Conservation (phyloP, 345 rosid species). For the Lumnitzera littorea region DNA sequence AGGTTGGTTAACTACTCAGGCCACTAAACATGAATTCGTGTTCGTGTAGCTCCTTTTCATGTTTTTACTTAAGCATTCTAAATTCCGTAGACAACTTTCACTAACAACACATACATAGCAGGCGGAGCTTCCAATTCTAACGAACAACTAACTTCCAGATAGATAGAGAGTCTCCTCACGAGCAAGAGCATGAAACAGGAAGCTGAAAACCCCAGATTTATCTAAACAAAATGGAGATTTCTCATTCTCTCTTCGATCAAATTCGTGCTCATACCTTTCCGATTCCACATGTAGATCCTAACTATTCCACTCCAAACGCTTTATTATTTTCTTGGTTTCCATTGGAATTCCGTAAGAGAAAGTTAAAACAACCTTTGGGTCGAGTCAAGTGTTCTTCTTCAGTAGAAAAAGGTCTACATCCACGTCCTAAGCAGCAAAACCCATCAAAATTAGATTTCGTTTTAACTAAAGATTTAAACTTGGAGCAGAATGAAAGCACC, state of each 20-base stretch:
- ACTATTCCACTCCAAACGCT: conserved; percentile 12
- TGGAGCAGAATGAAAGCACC: conserved; percentile 11
- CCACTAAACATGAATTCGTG: too few species aligned
- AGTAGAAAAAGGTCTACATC: conserved; percentile 39
- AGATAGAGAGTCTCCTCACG: background rate
- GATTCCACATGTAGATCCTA: conserved; percentile 14
- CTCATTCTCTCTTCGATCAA: conserved; percentile 24
- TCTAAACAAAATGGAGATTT: conserved; percentile 7
- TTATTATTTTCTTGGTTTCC: conserved; percentile 28
- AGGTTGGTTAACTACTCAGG: too few species aligned
- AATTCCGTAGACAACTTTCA: too few species aligned
- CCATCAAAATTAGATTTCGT: conserved; percentile 19
- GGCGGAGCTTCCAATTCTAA: conserved; percentile 47
- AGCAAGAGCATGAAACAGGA: conserved; percentile 9
- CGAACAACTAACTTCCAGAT: too few species aligned
- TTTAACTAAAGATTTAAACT: conserved; percentile 11
- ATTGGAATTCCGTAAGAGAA: conserved; percentile 28
- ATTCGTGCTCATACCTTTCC: conserved; percentile 21
- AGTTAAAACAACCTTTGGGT: conserved; percentile 32
- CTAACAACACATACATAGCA: too few species aligned
- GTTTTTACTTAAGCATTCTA: too few species aligned
- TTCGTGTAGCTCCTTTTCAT: too few species aligned
- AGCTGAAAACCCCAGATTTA: background rate
- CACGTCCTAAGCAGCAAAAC: conserved; percentile 50
- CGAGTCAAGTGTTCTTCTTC: conserved; percentile 38